Conservation (phyloP, 371 early-diverging fungal species). For the Mucor sp. region DNA sequence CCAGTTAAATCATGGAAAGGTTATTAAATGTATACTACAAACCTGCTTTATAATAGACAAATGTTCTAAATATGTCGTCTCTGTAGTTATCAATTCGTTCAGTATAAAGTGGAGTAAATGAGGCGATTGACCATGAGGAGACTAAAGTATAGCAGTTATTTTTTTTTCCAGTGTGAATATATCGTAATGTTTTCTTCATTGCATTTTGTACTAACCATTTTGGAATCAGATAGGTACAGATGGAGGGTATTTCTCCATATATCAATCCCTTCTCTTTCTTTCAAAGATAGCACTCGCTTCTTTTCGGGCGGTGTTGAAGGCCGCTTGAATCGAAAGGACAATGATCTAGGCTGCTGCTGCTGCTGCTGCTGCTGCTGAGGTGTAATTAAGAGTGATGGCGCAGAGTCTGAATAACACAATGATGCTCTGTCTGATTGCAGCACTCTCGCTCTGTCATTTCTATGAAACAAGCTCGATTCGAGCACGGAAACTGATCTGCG, state of each 20-base stretch:
- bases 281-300: not conserved
- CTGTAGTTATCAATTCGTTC: slow-evolving; percentile 48
- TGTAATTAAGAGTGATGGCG: slow-evolving; percentile 11
- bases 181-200: not conserved
- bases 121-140: slow-evolving; percentile 24
- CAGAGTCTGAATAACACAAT: slow-evolving; percentile 12
- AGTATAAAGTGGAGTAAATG: slow-evolving; percentile 45
- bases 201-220: slow-evolving; percentile 14
- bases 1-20: not conserved
- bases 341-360: slow-evolving; percentile 4
- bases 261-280: slow-evolving; percentile 20
- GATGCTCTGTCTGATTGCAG: not conserved
- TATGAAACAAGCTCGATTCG: not conserved
- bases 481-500: slow-evolving; percentile 16
- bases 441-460: slow-evolving; percentile 2
- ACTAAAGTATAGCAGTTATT: not conserved
- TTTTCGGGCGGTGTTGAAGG: slow-evolving; percentile 9
- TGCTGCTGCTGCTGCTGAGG: not conserved
- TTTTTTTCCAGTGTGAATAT: not conserved
- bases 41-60: slow-evolving; percentile 49
- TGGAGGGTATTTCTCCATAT: slow-evolving; percentile 17
- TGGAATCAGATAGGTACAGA: slow-evolving; percentile 7
- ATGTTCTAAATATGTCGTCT: slow-evolving; percentile 49
- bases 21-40: not conserved
- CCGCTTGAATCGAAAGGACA: slow-evolving; percentile 14